A percentile compares a stretch with the other conserved stretches of the same genome.
Conservation (phyloP, 257 asterid species). For the Penstemon newberryi region DNA sequence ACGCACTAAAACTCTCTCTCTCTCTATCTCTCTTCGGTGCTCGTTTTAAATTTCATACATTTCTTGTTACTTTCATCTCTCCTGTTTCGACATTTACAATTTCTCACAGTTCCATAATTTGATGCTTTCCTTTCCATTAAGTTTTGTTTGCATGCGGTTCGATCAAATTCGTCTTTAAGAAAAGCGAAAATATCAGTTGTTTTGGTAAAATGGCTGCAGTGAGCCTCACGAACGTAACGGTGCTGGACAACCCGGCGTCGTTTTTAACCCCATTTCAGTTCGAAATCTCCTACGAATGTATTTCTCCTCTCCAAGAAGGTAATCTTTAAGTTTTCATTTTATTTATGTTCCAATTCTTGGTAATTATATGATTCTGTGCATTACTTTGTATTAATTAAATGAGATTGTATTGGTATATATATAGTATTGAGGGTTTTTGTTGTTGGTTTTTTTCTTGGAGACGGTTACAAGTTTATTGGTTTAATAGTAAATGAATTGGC, state of each 20-base stretch:
- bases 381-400: conserved; percentile 3
- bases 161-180: conserved; percentile 15
- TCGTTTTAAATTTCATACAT: conserved; percentile 17
- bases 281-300: conserved; percentile 96
- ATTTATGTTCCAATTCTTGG: neutral
- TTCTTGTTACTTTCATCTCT: conserved; percentile 27
- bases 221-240: conserved; percentile 84
- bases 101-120: neutral
- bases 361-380: conserved; percentile 4
- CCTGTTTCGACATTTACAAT: neutral
- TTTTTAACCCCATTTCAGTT: conserved; percentile 85
- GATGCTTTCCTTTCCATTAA: conserved; percentile 31
- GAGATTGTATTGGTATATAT: neutral
- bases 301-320: conserved; percentile 86
- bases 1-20: neutral
- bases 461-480: conserved; percentile 3
- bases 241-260: conserved; percentile 93
- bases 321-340: conserved; percentile 10
- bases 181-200: conserved; percentile 11
- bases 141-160: conserved; percentile 22
- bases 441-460: neutral
- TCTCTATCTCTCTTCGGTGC: neutral
- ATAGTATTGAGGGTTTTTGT: conserved; percentile 34
- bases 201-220: conserved; percentile 77
- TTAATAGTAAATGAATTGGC: conserved; percentile 20